Evolutionary conservation across 2,329 filamentous ascomycete species (phyloP).

Genomic region (Colletotrichum eremochloae): DNA sequence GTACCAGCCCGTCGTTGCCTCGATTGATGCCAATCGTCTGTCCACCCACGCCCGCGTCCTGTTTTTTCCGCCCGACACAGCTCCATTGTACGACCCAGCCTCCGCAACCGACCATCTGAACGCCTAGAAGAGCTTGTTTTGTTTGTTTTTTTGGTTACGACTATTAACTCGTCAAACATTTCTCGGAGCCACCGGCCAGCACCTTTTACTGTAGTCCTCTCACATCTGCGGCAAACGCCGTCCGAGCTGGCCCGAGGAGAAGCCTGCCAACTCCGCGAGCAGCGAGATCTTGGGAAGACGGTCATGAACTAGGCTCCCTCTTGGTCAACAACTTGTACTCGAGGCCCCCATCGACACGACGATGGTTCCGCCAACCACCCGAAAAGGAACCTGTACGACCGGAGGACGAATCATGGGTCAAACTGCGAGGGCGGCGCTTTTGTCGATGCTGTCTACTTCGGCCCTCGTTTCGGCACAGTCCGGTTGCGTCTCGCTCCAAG

Average conservation of each 20-base stretch:
- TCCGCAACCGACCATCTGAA: conserved; percentile 42
- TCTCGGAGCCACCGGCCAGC: conserved; percentile 44
- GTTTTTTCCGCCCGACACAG: conserved; percentile 8
- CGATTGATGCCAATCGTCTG: conserved; percentile 42
- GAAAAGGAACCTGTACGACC: neutral
- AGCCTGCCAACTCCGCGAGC: neutral
- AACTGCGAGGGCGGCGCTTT: conserved; percentile 36
- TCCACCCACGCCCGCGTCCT: conserved; percentile 42
- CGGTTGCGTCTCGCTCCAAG: conserved; percentile 72
- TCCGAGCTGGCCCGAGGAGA: neutral
- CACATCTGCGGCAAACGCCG: conserved; percentile 3
- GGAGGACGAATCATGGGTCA: conserved; percentile 21
- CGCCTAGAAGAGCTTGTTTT: conserved; percentile 39
- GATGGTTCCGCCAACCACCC: conserved; percentile 1
- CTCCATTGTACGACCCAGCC: conserved; percentile 6
- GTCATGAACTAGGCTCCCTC: conserved; percentile 33
- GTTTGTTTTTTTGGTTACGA: conserved; percentile 50
- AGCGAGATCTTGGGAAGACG: conserved; percentile 16
- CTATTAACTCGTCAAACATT: conserved; percentile 48
- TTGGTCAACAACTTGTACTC: conserved; percentile 18
- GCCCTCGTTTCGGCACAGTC: conserved; percentile 57
- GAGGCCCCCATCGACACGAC: neutral
- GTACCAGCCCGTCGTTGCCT: conserved; percentile 37
- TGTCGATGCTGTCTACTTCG: conserved; percentile 53
- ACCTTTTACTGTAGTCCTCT: conserved; percentile 29